Conservation (phyloP, 495 filamentous ascomycete genomes). For the Rusavskia elegans region DNA sequence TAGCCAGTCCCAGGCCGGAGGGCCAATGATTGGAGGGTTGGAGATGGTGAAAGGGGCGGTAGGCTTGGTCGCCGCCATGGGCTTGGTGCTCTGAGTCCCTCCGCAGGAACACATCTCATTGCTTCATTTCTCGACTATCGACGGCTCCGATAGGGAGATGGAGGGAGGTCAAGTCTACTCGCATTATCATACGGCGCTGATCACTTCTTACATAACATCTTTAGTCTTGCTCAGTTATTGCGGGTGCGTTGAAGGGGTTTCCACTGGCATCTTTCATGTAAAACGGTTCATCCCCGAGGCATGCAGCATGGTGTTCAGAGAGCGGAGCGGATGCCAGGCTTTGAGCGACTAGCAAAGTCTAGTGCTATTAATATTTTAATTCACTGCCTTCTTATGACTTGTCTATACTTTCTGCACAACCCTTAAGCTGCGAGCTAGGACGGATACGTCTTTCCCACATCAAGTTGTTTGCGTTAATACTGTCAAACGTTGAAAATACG, state of each 20-base stretch:
- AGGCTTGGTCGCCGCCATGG: not conserved
- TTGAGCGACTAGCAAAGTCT: no score
- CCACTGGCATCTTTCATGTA: not conserved
- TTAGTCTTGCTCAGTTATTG: not conserved
- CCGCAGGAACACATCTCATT: not conserved
- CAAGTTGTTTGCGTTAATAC: no score
- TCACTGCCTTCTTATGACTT: no score
- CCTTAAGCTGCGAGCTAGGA: no score
- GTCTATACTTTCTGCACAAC: no score
- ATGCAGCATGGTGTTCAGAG: not conserved
- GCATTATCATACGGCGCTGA: not conserved
- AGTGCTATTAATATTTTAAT: no score
- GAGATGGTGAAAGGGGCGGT: not conserved
- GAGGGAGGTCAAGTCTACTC: not conserved
- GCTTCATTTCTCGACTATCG: not conserved
- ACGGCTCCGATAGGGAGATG: not conserved
- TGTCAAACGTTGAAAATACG: no score
- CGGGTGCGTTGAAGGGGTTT: not conserved
- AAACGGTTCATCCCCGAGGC: no score
- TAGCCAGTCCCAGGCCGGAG: not conserved
- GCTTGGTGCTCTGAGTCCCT: not conserved
- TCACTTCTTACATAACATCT: not conserved
- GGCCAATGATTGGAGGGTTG: not conserved
- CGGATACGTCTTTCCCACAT: no score
- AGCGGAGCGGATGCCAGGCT: not conserved